Evolutionary conservation across 2,329 filamentous ascomycete species (phyloP), one percentile per base, ranked within the genome.

Genomic region (Sporothrix brunneoviolacea): DNA sequence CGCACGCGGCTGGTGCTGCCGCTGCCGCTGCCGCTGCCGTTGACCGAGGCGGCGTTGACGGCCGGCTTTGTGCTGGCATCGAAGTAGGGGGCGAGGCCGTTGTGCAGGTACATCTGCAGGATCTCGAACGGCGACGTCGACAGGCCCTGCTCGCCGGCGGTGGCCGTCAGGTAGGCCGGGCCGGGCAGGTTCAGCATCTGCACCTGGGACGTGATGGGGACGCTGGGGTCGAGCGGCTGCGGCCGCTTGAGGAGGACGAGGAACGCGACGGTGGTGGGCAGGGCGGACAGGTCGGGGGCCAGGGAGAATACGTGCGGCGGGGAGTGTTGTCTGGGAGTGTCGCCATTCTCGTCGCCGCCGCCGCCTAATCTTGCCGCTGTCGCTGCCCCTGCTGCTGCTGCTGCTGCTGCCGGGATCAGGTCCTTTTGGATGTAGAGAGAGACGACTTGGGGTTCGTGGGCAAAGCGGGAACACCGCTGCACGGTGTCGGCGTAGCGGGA

Each of bases 381-480:
- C 10, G 39, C 16, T 19, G 18, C 44, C 15, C 9, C 19, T 10
- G 27, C 21, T 16, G 24, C 10, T 8, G 27, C 21, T 16, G 24
- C 10, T 27, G 18, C 27, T 41, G 27, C 51, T 4, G 41, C 16
- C 5, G 51, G 39, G 33, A 49, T 15, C 3, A 56, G 40, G 40
- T 91, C 88, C 70, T 96, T 95, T 65, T 93, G 86, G 56, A 96
- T 84, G 69, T 97, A 97, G 56, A 98, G 74, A 50, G 86, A 89
- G 55, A 85, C 83, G 55, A 85, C 82, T 70, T 95, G 89, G 52
- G 86, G 77, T 69, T 98, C 94, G 55, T 83, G 82, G 52, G 90
- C 90, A 69, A 97, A 97, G 61, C 91, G 85, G 58, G 83, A 82
- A 68, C 91, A 96, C 71, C 89, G 81, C 64, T 90, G 83, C 51